Evolutionary conservation across 2,329 filamentous ascomycete genomes (phyloP).

Genomic region (Claviceps pazoutovae): DNA sequence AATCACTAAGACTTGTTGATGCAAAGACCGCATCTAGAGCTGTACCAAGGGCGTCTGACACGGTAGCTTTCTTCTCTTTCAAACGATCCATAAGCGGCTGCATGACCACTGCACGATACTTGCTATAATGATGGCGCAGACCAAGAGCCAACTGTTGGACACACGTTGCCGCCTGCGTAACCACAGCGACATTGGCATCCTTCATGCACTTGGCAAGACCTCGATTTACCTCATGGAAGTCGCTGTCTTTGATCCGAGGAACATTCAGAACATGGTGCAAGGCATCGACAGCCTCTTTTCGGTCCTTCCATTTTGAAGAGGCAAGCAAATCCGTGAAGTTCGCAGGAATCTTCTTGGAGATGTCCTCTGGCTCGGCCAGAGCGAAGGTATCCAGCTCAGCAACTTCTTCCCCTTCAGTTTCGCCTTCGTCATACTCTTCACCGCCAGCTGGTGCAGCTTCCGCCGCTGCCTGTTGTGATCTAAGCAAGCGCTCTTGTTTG

Average conservation of each 20-base stretch:
- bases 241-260: constrained; percentile 80
- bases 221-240: constrained; percentile 72
- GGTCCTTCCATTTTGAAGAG: constrained; percentile 96
- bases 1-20: constrained; percentile 63
- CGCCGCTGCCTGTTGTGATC: constrained; percentile 76
- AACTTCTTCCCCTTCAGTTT: constrained; percentile 35
- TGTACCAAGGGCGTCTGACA: constrained; percentile 74
- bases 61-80: constrained; percentile 90
- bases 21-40: constrained; percentile 61
- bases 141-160: constrained; percentile 82
- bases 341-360: constrained; percentile 65
- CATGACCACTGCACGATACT: constrained; percentile 70
- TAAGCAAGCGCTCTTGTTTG: constrained; percentile 79
- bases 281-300: constrained; percentile 84
- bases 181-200: constrained; percentile 91
- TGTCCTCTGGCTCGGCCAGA: constrained; percentile 75
- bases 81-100: constrained; percentile 84
- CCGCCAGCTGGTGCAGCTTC: constrained; percentile 54
- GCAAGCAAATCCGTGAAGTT: constrained; percentile 72
- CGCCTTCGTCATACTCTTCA: constrained; percentile 42
- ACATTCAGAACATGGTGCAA: constrained; percentile 66
- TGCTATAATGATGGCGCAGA: constrained; percentile 61
- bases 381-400: constrained; percentile 67
- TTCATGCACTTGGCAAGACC: constrained; percentile 95
- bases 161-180: constrained; percentile 84